Conservation (phyloP, 1,284 basidiomycete species). For the Sporisorium reilianum region DNA sequence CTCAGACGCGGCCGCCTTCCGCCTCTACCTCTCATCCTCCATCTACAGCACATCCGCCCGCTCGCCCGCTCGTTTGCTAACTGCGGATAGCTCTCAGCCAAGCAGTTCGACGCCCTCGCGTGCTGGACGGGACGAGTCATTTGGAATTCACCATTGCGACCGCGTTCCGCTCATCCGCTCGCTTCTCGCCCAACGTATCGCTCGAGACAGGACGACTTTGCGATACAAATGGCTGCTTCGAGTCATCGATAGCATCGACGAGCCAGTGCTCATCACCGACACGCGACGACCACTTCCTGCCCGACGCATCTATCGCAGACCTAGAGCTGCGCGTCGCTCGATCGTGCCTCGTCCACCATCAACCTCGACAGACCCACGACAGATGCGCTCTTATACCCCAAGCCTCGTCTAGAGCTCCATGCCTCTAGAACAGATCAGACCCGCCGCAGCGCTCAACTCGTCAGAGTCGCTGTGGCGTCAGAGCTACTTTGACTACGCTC, state of each 20-base stretch:
- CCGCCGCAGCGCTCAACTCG: conserved; percentile 48
- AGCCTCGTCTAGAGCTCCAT: conserved; percentile 26
- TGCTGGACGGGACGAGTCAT: neutral
- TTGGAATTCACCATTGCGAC: neutral
- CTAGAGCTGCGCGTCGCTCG: neutral
- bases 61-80: neutral
- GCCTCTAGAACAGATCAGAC: conserved; percentile 56
- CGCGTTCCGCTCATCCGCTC: neutral
- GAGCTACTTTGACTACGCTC: conserved; percentile 32
- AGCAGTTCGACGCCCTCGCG: neutral
- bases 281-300: neutral
- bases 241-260: neutral
- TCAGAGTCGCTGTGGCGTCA: conserved; percentile 45
- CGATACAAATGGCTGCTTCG: conserved; percentile 3
- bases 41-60: neutral
- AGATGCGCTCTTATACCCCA: conserved; percentile 32
- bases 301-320: neutral
- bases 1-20: neutral
- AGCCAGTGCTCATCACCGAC: neutral
- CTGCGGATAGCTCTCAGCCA: neutral
- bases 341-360: neutral
- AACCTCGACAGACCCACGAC: neutral
- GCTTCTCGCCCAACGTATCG: neutral
- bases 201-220: neutral
- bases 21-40: neutral